phyloP scores from a whole-genome alignment of 2,329 filamentous ascomycete genomes.

The Monilinia vaccinii-corymbosi region DNA sequence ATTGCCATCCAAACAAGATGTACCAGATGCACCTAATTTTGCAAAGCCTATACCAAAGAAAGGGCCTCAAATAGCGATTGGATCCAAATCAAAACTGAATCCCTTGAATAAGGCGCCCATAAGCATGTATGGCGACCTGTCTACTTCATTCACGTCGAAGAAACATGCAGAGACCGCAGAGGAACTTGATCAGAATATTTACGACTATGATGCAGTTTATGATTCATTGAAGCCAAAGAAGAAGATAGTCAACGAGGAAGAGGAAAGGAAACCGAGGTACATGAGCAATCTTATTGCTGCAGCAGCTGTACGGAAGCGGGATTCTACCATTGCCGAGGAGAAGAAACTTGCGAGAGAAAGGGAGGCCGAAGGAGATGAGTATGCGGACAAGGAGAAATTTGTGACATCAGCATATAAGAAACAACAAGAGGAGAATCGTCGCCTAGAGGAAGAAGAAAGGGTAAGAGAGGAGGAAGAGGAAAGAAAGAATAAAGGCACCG shows the following conservation, averaged over 20 bases:
- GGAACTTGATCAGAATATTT: conserved; percentile 62
- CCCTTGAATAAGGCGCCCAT: conserved; percentile 28
- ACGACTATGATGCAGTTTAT: conserved; percentile 79
- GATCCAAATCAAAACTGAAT: conserved; percentile 18
- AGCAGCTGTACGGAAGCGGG: conserved; percentile 67
- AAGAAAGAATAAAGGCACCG: conserved; percentile 54
- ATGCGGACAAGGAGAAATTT: conserved; percentile 75
- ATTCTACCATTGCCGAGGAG: conserved; percentile 69
- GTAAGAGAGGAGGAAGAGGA: conserved; percentile 54
- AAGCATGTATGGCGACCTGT: conserved; percentile 54
- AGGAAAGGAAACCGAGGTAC: conserved; percentile 63
- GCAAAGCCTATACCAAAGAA: conserved; percentile 29
- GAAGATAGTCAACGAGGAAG: conserved; percentile 43
- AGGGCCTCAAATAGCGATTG: conserved; percentile 26
- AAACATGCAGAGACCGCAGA: conserved; percentile 57
- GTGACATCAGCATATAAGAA: conserved; percentile 76
- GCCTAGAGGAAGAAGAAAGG: conserved; percentile 63
- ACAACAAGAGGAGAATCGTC: conserved; percentile 67
- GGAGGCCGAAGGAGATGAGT: conserved; percentile 73
- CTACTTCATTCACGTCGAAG: conserved; percentile 52
- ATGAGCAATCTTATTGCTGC: conserved; percentile 66
- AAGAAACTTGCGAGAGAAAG: conserved; percentile 70
- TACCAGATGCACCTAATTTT: conserved; percentile 7
- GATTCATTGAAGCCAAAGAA: conserved; percentile 63
- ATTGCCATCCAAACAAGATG: conserved; percentile 32